Percentiles rank a stretch among this genome's conserved stretches.
phyloP scores from a whole-genome alignment of 176 grass and related monocot genomes.

The Bonia amplexicaulis region DNA sequence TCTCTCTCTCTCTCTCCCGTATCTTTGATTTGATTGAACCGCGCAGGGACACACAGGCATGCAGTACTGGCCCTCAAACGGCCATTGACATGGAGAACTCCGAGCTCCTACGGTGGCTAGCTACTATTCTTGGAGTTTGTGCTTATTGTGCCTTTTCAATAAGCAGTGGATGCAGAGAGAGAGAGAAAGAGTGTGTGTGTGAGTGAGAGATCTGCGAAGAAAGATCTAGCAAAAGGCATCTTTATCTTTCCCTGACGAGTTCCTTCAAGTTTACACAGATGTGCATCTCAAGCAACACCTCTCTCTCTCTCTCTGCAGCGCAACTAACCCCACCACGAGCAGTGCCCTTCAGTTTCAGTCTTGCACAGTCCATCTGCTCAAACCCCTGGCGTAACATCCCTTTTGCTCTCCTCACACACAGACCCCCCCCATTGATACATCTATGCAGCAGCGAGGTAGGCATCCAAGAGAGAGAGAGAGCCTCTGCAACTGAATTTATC shows the following conservation, averaged over 20 bases:
- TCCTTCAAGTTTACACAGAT: slow-evolving; percentile 52
- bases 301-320: not conserved
- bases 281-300: slow-evolving; percentile 36
- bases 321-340: slow-evolving; percentile 53
- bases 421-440: not conserved
- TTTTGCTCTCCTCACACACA: slow-evolving; percentile 12
- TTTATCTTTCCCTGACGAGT: slow-evolving; percentile 40
- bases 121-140: slow-evolving; percentile 28
- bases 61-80: slow-evolving; percentile 33
- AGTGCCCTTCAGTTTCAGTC: too few relatives aligned
- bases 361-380: slow-evolving; percentile 24
- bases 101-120: not conserved
- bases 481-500: slow-evolving; percentile 29
- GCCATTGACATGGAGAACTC: slow-evolving; percentile 28
- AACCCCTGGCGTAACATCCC: slow-evolving; percentile 17
- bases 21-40: slow-evolving; percentile 54
- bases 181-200: not conserved
- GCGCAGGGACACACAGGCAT: slow-evolving; percentile 3
- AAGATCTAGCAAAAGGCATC: slow-evolving; percentile 50
- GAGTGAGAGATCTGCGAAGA: slow-evolving; percentile 22
- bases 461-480: not conserved
- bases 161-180: slow-evolving; percentile 4
- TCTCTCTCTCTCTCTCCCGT: not conserved
- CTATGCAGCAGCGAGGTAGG: not conserved
- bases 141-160: slow-evolving; percentile 33